Evolutionary conservation across 75 land plant species (phyloP).

Genomic region (Isoetes taiwanensis): DNA sequence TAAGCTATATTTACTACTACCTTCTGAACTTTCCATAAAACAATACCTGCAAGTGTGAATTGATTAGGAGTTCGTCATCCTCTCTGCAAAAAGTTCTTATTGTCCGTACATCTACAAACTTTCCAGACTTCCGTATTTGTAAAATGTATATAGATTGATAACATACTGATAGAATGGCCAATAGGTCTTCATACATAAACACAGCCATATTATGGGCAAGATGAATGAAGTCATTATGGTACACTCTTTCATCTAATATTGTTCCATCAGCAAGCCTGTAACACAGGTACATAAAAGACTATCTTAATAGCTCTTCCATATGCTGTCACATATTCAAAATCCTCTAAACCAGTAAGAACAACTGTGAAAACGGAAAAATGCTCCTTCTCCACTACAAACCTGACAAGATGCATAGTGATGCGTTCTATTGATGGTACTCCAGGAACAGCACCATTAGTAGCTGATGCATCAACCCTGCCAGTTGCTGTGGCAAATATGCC

Average conservation of each 20-base stretch:
- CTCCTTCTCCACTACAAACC: too few species aligned
- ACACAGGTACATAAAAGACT: too few species aligned
- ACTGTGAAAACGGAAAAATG: too few species aligned
- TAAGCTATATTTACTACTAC: too few species aligned
- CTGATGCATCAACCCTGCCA: constrained; percentile 46
- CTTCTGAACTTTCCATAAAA: not conserved
- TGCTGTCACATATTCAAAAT: too few species aligned
- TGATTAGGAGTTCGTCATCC: constrained; percentile 87
- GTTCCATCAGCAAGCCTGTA: constrained; percentile 73
- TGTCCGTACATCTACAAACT: constrained; percentile 66
- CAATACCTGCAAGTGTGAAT: constrained; percentile 58
- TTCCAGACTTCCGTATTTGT: constrained; percentile 69
- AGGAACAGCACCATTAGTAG: constrained; percentile 46
- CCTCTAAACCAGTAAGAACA: too few species aligned
- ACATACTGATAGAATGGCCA: constrained; percentile 71
- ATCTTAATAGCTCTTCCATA: too few species aligned
- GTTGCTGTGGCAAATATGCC: constrained; percentile 95
- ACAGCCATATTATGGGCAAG: constrained; percentile 66
- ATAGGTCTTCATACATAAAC: constrained; percentile 78
- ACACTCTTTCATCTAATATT: constrained; percentile 58
- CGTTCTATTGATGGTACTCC: constrained; percentile 80
- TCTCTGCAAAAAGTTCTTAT: constrained; percentile 77
- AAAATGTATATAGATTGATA: constrained; percentile 73
- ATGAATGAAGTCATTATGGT: constrained; percentile 66
- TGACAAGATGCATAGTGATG: constrained; percentile 69